Evolutionary conservation across 108 stramenopile species (phyloP), one percentile per base, ranked within the genome.

Genomic region (Asterionellopsis glacialis): DNA sequence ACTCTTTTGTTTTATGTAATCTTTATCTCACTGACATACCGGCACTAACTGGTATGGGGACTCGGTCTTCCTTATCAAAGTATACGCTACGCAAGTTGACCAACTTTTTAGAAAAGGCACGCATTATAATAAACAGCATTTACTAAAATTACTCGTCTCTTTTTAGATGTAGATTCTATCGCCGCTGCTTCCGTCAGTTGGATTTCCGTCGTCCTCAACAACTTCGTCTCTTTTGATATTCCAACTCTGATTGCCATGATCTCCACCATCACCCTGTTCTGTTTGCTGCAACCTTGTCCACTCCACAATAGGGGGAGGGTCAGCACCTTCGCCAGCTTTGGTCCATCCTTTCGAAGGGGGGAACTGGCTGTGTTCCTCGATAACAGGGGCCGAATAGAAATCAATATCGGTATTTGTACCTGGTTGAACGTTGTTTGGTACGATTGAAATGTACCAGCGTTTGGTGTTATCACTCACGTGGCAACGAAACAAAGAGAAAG

Each of bases 381-480:
- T 60, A 12, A 63, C 77, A 0, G 76, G 69, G 9, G 82, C 79
- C 11, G 72, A 69, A 44, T 96, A 96, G 75, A 93, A 96, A 70
- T 96, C 95, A 23, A 81, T 73, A 57, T 96, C 95, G 11, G 65
- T 56, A 24, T 74, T 81, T 28, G 90, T 93, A 13, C 95, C 95
- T 2, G 95, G 95, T 25, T 68, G 64, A 26, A 68, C 65, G 10
- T 68, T 72, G 24, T 61, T 60, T 0, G 95, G 95, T 10, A 93
- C 90, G 53, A 96, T 82, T 14, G 87, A 89, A 27, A 96, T 85
- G 62, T 84, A 96, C 95, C 95, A 96, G 53, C 83, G 82, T 64
- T 72, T 80, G 18, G 87, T 85, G 23, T 90, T 87, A 59, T 90
- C 85, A 67, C 88, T 87, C 33, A 91, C 83, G 43, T 79, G 73